A percentile compares a stretch with the other conserved stretches of the same genome.
Evolutionary conservation across 495 filamentous ascomycete genomes (phyloP).

Genomic region (Aspergillus egyptiacus): DNA sequence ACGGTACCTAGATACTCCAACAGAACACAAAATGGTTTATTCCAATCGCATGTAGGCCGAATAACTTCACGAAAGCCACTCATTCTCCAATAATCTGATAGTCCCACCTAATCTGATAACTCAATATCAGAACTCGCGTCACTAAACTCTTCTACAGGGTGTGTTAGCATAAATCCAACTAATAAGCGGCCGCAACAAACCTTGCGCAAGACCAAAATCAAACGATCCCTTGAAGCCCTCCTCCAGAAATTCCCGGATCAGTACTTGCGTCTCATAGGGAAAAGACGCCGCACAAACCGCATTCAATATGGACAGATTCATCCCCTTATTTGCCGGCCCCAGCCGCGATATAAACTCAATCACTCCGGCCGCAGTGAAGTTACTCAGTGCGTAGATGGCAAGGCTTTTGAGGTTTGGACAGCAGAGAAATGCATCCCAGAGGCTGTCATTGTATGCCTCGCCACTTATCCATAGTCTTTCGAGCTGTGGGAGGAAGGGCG

Average conservation of each 20-base stretch:
- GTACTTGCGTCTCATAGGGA: slow-evolving; percentile 26
- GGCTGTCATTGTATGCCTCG: slow-evolving; percentile 47
- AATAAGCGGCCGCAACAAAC: slow-evolving; percentile 9
- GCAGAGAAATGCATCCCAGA: slow-evolving; percentile 39
- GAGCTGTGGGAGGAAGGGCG: slow-evolving; percentile 43
- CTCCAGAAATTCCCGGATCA: slow-evolving; percentile 33
- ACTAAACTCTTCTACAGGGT: slow-evolving; percentile 18
- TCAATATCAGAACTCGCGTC: slow-evolving; percentile 28
- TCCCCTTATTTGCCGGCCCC: slow-evolving; percentile 26
- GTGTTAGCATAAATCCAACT: slow-evolving; percentile 2
- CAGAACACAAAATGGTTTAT: too few relatives aligned
- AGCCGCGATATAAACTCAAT: slow-evolving; percentile 42
- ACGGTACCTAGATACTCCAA: too few relatives aligned
- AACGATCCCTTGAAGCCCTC: slow-evolving; percentile 37
- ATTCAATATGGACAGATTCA: slow-evolving; percentile 36
- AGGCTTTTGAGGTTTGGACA: slow-evolving; percentile 40
- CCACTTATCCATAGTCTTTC: slow-evolving; percentile 52
- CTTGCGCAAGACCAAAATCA: slow-evolving; percentile 34
- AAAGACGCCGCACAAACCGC: slow-evolving; percentile 28
- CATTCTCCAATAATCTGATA: not conserved
- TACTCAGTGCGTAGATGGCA: slow-evolving; percentile 40
- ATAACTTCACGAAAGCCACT: too few relatives aligned
- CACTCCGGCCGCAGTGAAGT: slow-evolving; percentile 42
- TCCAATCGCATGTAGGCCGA: too few relatives aligned
- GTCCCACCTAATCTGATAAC: slow-evolving; percentile 18